A percentile compares a stretch with the other conserved stretches of the same genome.
Conservation (phyloP, 805 yeast genomes). For the Candida arabinofermentans region DNA sequence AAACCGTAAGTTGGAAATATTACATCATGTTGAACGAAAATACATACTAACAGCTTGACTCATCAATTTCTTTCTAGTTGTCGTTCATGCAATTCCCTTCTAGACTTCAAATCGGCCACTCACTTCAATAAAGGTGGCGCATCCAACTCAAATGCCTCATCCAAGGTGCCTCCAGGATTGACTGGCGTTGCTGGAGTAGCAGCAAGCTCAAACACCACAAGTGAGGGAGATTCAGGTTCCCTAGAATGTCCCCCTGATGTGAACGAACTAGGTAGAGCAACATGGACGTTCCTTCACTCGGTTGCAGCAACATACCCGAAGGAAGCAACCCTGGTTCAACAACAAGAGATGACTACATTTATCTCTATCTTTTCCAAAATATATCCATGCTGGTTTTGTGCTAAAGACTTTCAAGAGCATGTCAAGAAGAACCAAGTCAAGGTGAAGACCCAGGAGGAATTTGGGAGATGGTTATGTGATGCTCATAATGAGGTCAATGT, state of each 20-base stretch:
- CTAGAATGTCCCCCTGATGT: conserved; percentile 84
- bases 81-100: conserved; percentile 79
- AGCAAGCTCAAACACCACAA: not conserved
- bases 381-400: conserved; percentile 95
- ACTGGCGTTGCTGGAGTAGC: conserved; percentile 22
- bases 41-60: conserved; percentile 4
- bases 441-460: conserved; percentile 64
- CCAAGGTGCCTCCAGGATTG: conserved; percentile 13
- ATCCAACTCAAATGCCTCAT: conserved; percentile 6
- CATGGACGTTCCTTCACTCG: conserved; percentile 91
- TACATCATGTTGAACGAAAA: not conserved
- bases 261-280: conserved; percentile 69
- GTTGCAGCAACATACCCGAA: conserved; percentile 88
- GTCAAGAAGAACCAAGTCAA: conserved; percentile 50
- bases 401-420: conserved; percentile 71
- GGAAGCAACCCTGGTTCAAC: conserved; percentile 55
- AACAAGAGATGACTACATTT: conserved; percentile 68
- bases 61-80: conserved; percentile 37
- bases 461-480: conserved; percentile 89
- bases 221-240: not conserved
- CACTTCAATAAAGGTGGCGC: conserved; percentile 20
- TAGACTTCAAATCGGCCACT: conserved; percentile 71
- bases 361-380: conserved; percentile 66
- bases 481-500: conserved; percentile 93
- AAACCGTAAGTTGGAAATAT: conserved; percentile 70